Base-by-base conservation (phyloP, 441 rosid species). In the Macaranga tanarius region DNA sequence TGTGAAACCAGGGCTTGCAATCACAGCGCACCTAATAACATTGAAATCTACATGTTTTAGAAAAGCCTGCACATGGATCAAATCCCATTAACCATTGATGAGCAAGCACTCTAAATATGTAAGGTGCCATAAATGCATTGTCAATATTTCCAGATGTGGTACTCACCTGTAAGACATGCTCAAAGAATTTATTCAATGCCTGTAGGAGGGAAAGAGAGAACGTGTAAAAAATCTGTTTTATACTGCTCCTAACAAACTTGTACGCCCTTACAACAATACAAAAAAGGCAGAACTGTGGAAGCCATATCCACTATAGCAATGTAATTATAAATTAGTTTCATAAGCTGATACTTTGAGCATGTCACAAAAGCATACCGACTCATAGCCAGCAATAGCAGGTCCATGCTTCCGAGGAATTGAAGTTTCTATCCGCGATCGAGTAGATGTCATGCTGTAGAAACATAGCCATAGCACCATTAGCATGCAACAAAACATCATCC, bases 1-100 rank as follows among this genome's bases (percentile, higher is more conserved):
- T 58, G 99, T 92, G 79, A 95, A 95, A 78, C 99, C 99, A n/a
- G 98, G 98, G 81, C 99, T 92, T 45, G 97, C 99, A 77, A 95
- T 88, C 74, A 95, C 98, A 60, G 96, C 98, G 84, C 99, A 95
- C 1, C 90, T 93, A 82, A 95, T 92, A 38, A 92, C 91, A 81
- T 68, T 87, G 80, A 95, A 95, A 76, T 95, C 99, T 23, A 95
- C 82, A 80, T 95, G 84, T 81, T 92, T 92, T 78, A 91, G 70
- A 82, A 95, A 95, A 77, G 95, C 95, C 99, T 92, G 70, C 47
- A 81, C 65, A 78, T 47, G 54, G 68, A 70, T 56, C 51, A 50
- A 70, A 63, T 28, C 65, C 17, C 52, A 54, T 54, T 40, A 61
- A 31, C 19, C 2, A 62, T 60, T 26, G 31, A 22, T 28, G 56